Conservation (phyloP, 2,329 filamentous ascomycete species). For the Balansia obtecta region DNA sequence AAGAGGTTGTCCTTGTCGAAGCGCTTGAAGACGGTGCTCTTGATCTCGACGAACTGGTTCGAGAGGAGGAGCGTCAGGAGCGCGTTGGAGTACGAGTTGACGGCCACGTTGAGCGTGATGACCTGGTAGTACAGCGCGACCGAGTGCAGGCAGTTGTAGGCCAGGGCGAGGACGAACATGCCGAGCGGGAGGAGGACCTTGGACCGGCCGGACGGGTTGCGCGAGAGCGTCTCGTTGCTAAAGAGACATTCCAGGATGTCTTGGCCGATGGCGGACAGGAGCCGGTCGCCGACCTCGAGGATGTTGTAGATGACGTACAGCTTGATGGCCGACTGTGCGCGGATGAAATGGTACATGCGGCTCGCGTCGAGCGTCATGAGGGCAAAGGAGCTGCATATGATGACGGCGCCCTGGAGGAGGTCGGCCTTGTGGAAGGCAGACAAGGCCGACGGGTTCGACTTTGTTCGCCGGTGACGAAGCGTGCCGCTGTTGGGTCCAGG, state of each 20-base stretch:
- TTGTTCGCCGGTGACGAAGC: slow-evolving; percentile 57
- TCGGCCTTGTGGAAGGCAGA: slow-evolving; percentile 90
- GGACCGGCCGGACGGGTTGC: slow-evolving; percentile 76
- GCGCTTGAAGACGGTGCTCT: slow-evolving; percentile 95
- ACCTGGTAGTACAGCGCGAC: slow-evolving; percentile 92
- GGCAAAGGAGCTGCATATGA: slow-evolving; percentile 72
- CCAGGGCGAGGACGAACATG: slow-evolving; percentile 78
- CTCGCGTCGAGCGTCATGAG: slow-evolving; percentile 90
- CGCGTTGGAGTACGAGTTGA: slow-evolving; percentile 97
- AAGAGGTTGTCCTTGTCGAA: slow-evolving; percentile 98
- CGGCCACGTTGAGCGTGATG: slow-evolving; percentile 92
- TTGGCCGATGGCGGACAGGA: slow-evolving; percentile 84
- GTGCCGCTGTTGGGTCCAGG: slow-evolving; percentile 20
- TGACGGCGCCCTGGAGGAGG: slow-evolving; percentile 78
- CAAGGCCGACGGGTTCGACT: slow-evolving; percentile 74
- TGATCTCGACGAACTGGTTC: slow-evolving; percentile 98
- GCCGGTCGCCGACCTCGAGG: slow-evolving; percentile 79
- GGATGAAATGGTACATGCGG: slow-evolving; percentile 95
- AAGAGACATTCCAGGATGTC: slow-evolving; percentile 95
- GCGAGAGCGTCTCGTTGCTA: slow-evolving; percentile 81
- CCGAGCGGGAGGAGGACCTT: slow-evolving; percentile 81
- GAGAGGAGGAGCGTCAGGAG: slow-evolving; percentile 84
- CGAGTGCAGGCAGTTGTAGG: slow-evolving; percentile 81
- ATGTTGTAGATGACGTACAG: slow-evolving; percentile 99
- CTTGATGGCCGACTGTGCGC: slow-evolving; percentile 93